Base-by-base conservation (phyloP, 2,329 filamentous ascomycete species). In the Colletotrichum lupini region DNA sequence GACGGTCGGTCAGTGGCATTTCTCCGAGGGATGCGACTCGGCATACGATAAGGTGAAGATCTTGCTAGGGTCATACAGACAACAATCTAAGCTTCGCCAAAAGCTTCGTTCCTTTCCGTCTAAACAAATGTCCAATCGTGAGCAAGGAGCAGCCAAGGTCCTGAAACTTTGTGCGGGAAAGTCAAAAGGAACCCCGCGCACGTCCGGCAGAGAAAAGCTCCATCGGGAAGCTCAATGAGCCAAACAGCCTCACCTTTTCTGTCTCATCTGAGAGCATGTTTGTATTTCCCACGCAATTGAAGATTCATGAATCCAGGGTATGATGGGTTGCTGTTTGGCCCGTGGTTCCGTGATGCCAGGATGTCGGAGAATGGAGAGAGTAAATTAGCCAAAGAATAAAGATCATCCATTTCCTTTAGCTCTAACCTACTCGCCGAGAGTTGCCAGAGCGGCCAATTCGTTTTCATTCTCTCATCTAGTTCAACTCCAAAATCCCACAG, bases 241-340 rank as follows among this genome's bases (percentile, higher is more conserved):
- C 61, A 26, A 53, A 55, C 46, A 60, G 61, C 67, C 67, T 73
- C 71, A 57, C 49, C 26, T 49, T 66, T 35, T 24, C 30, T 73
- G 70, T 73, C 71, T 73, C 71, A 58, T 37, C 32, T 30, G 22
- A 66, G 67, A 71, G 60, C 60, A 70, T 71, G 37, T 56, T 52
- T 24, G 14, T 14, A 49, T 12, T 14, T 30, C 35, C 58, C 59
- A 28, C 12, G 42, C 66, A 49, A 14, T 26, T 28, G 42, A 14
- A 60, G 49, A 56, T 57, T 42, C 32, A 30, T n/a, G 19, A 32
- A 12, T 14, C 19, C 55, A 61, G 55, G 56, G 30, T 14, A 30
- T n/a, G 11, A 11, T 12, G 8, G n/a, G 7, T 9, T 42, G 14
- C 5, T 28, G n/a, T 61, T 28, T 68, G 52, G 37, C 28, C 58